These are phyloP conservation scores for Mycena haematopus DNA, from an alignment of 768 basidiomycete species.

Conservation along the genomic window DNA sequence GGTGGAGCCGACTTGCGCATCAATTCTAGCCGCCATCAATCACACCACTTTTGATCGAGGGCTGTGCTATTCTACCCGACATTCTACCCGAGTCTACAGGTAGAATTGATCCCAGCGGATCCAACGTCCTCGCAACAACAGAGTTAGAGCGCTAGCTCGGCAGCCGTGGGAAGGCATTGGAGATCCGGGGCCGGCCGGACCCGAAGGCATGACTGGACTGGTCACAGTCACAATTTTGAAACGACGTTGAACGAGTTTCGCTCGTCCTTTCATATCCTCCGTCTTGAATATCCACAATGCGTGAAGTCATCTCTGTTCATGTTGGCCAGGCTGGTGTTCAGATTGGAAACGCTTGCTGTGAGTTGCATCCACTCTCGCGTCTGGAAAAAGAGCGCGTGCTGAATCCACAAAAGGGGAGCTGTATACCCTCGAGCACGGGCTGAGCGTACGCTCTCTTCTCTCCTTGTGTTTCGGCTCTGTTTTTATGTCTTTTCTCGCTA, in stretches of 20 bases:
- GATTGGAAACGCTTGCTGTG: constrained; percentile 96
- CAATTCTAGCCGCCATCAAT: too few relatives aligned
- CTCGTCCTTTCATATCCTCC: constrained; percentile 15
- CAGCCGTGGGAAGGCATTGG: too few relatives aligned
- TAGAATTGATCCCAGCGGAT: too few relatives aligned
- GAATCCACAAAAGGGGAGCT: constrained; percentile 79
- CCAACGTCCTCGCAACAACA: too few relatives aligned
- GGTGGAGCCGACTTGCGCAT: too few relatives aligned
- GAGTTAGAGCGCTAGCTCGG: too few relatives aligned
- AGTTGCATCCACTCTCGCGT: constrained; percentile 41
- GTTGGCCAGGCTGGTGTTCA: constrained; percentile 97
- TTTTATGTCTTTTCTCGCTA: constrained; percentile 41
- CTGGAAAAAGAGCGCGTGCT: constrained; percentile 20
- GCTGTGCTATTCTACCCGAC: too few relatives aligned
- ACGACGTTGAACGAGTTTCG: not conserved
- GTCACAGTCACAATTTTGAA: too few relatives aligned
- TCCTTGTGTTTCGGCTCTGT: constrained; percentile 9
- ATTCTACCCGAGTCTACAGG: too few relatives aligned
- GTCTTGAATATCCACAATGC: constrained; percentile 52
- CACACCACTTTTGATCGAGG: too few relatives aligned
- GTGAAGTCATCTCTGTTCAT: constrained; percentile 95
- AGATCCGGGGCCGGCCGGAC: too few relatives aligned
- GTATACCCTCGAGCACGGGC: constrained; percentile 97
- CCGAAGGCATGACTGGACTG: too few relatives aligned
- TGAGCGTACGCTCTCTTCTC: constrained; percentile 69